These are phyloP conservation scores for Solanum etuberosum DNA, from an alignment of 257 asterid genomes.

Conservation along the genomic window DNA sequence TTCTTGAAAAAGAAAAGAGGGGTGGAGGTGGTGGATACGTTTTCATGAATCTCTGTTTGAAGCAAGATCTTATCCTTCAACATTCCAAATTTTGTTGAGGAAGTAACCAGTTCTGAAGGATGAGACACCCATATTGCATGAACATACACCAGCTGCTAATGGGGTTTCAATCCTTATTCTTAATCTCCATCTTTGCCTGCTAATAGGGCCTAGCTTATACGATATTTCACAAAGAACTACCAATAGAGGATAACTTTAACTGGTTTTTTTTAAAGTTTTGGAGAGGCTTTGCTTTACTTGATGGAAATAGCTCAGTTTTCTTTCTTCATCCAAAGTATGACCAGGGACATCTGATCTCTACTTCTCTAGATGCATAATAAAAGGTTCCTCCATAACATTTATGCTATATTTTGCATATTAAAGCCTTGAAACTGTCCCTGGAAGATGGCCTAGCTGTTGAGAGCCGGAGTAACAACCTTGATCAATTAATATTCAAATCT, in stretches of 20 bases:
- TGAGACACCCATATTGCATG: background rate
- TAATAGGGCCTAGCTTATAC: background rate
- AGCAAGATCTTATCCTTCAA: background rate
- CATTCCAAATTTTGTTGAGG: background rate
- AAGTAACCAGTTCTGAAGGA: background rate
- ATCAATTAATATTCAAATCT: background rate
- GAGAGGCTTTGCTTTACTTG: background rate
- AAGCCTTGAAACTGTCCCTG: background rate
- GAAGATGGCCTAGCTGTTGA: background rate
- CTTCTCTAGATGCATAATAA: background rate
- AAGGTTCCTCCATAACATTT: background rate
- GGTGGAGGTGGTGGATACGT: background rate
- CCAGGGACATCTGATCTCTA: background rate
- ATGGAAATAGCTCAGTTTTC: background rate
- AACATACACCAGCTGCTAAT: background rate
- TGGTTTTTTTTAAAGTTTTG: background rate
- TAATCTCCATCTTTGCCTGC: background rate
- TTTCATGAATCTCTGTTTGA: background rate
- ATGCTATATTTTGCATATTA: background rate
- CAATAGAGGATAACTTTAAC: background rate
- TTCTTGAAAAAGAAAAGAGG: background rate
- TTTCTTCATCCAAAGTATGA: background rate
- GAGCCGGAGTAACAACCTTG: background rate
- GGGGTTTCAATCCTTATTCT: background rate
- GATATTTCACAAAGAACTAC: background rate